phyloP scores from a whole-genome alignment of 2,329 filamentous ascomycete species.

The Monosporascus sp. region DNA sequence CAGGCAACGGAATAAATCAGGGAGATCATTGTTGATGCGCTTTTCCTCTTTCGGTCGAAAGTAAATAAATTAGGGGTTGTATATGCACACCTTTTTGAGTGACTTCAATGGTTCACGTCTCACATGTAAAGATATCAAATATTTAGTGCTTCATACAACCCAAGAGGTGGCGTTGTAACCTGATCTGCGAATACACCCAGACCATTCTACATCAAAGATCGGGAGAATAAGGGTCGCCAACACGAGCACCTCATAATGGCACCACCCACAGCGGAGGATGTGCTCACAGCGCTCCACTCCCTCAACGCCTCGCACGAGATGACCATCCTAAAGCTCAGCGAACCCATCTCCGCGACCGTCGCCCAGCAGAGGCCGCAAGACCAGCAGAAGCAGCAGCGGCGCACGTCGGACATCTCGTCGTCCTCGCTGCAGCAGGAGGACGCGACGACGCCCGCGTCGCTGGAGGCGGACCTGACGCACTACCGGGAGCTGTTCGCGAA shows the following conservation, averaged over 20 bases:
- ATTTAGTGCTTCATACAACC: no score
- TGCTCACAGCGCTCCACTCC: conserved; percentile 44
- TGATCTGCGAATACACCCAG: no score
- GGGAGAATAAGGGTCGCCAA: not conserved
- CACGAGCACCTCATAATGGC: conserved; percentile 11
- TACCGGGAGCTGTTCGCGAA: conserved; percentile 96
- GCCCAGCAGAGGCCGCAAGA: conserved; percentile 30
- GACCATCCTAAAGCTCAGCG: conserved; percentile 71
- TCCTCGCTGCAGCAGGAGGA: conserved; percentile 45
- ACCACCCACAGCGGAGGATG: conserved; percentile 30
- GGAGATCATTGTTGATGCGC: conserved; percentile 1
- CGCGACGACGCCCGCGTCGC: conserved; percentile 65
- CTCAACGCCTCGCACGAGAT: conserved; percentile 57
- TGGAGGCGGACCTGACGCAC: conserved; percentile 80
- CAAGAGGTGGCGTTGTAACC: no score
- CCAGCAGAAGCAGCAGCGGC: conserved; percentile 41
- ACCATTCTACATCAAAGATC: no score
- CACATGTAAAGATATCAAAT: no score
- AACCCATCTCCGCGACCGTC: conserved; percentile 59
- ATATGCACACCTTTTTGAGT: no score
- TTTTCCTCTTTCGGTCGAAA: conserved; percentile 27
- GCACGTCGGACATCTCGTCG: conserved; percentile 69
- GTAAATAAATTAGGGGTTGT: conserved; percentile 32
- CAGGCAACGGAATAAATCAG: not conserved
- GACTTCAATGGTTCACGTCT: no score